phyloP scores from a whole-genome alignment of 306 rosid species.

The Senna tora region DNA sequence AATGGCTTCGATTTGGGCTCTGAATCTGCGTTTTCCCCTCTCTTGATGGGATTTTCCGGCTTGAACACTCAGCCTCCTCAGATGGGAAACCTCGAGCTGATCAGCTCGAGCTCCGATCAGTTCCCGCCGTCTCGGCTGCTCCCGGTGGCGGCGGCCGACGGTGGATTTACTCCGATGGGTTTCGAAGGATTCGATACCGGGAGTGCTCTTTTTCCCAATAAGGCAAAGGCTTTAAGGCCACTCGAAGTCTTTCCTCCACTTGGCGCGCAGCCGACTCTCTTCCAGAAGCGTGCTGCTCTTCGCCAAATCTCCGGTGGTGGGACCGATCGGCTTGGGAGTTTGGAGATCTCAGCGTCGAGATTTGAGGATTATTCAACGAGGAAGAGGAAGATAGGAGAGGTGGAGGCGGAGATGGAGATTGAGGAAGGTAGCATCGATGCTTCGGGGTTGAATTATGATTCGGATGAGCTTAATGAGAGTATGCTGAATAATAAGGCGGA shows the following conservation, averaged over 20 bases:
- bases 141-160: constrained; percentile 32
- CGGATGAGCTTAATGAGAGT: constrained; percentile 69
- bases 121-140: constrained; percentile 43
- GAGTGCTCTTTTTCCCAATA: constrained; percentile 50
- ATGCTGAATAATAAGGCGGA: constrained; percentile 49
- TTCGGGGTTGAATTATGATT: constrained; percentile 77
- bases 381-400: constrained; percentile 53
- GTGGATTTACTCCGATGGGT: constrained; percentile 40
- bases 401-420: constrained; percentile 50
- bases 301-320: constrained; percentile 49
- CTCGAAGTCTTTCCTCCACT: constrained; percentile 53
- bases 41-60: constrained; percentile 46
- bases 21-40: constrained; percentile 54
- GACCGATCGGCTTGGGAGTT: constrained; percentile 40
- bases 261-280: constrained; percentile 74
- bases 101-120: constrained; percentile 53
- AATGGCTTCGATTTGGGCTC: constrained; percentile 60
- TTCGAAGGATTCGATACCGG: constrained; percentile 55
- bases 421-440: constrained; percentile 68
- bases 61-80: constrained; percentile 41
- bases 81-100: constrained; percentile 46
- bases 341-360: constrained; percentile 51
- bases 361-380: constrained; percentile 38
- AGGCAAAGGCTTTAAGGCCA: constrained; percentile 51
- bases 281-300: constrained; percentile 79